Base-by-base conservation (phyloP, 2,329 filamentous ascomycete species). In the Aspergillus arachidicola region DNA sequence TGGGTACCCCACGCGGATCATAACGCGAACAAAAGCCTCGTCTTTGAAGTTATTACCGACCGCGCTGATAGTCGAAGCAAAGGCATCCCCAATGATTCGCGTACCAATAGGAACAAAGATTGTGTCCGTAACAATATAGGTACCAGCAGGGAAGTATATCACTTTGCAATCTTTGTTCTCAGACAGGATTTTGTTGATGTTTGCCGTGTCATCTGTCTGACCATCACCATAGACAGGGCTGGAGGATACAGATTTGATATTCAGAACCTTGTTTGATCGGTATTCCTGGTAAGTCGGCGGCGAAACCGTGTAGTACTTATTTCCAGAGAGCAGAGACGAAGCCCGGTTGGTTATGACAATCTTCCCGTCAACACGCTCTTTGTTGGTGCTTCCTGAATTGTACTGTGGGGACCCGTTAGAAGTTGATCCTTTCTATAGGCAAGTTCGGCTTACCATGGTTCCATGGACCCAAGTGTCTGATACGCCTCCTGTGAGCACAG, bases 91-190 rank as follows among this genome's bases (percentile, higher is more conserved):
- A 19, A 86, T 76, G 23, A 88, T 82, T 2, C 80, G 79, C 3
- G 83, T 82, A 23, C 82, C 80, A 9, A 75, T 70, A 0, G 83
- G 83, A n/a, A 85, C 69, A 43, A 76, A 72, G 16, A 85, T 72
- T 0, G 83, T 85, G 46, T 79, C 75, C 1, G 74, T 78, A 16
- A 84, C 78, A 16, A 82, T 71, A 64, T 85, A 89, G 10, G 84
- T 77, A 38, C 86, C 86, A 58, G 82, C 80, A 68, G 87, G 85
- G 63, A 88, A 79, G 74, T 83, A 88, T 6, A 86, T 76, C 48
- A 88, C 75, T 66, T 84, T 82, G 55, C 80, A 80, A 19, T 76
- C 72, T 6, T 79, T 78, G 11, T 73, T 70, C 11, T 72, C 58
- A 6, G 71, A 63, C 19, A 78, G 58, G 46, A 77, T 75, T 3